A percentile compares a stretch with the other conserved stretches of the same genome.
phyloP scores from a whole-genome alignment of 2,329 filamentous ascomycete species.

The Aaosphaeria pasadenensis region DNA sequence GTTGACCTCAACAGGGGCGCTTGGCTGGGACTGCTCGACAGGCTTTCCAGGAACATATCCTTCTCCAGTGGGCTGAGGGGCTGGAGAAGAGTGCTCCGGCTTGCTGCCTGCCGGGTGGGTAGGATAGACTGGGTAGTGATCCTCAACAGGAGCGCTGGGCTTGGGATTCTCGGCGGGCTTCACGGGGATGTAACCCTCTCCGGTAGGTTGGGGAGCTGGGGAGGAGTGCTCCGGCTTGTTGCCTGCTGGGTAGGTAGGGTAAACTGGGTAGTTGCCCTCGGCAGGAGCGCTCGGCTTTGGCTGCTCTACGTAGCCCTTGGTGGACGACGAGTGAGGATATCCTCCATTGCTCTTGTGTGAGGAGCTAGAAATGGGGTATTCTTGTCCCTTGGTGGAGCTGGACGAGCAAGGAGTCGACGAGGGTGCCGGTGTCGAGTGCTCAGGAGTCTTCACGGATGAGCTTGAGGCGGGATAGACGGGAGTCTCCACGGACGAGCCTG shows the following conservation, averaged over 20 bases:
- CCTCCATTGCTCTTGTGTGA: background rate
- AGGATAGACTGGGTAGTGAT: background rate
- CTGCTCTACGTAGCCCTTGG: background rate
- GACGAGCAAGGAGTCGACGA: background rate
- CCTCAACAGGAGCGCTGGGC: background rate
- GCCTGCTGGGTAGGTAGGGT: constrained; percentile 7
- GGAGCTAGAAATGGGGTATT: background rate
- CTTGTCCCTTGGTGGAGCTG: background rate
- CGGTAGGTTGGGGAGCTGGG: constrained; percentile 3
- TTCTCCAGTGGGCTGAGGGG: background rate
- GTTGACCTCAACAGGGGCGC: constrained; percentile 3
- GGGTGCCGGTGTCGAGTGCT: background rate
- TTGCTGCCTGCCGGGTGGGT: background rate
- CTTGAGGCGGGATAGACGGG: background rate
- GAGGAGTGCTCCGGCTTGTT: background rate
- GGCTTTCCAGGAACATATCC: background rate
- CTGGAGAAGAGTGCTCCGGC: constrained; percentile 1
- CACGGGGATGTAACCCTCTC: background rate
- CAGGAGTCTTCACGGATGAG: background rate
- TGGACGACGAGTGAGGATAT: background rate
- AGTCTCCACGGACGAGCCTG: background rate
- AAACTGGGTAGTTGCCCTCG: constrained; percentile 2
- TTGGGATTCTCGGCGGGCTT: background rate
- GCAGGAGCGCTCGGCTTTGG: background rate
- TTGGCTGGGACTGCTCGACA: background rate